Evolutionary conservation across 805 yeast genomes (phyloP), one percentile per base, ranked within the genome.

Genomic region (Kluyveromyces dobzhanskii): DNA sequence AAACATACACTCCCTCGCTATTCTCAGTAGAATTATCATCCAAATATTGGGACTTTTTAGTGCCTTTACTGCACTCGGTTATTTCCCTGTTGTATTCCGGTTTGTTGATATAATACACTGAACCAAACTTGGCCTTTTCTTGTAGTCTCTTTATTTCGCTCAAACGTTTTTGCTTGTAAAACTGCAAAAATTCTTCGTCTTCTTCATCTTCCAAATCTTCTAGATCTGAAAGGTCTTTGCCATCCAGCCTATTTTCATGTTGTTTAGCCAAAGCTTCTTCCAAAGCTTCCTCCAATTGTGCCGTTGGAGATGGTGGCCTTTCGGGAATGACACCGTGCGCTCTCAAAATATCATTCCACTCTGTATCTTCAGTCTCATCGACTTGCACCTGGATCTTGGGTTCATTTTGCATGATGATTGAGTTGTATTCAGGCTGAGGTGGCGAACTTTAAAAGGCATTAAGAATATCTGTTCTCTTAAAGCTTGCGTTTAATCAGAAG

Each of bases 261-360:
- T 86, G 95, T 40, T 69, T 72, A 38, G 69, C 70, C 11, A 86
- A 71, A 0, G 94, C 95, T 39, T 85, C 94, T 23, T 82, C 87
- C 32, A 88, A 61, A 2, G 94, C 94, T 49, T 81, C 88, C 56
- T 92, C 97, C 34, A 92, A 57, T 59, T 85, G 82, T 31, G 73
- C 85, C 0, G 94, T 78, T 8, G 95, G 95, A 16, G 94, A 85
- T 17, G 88, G 87, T 19, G 94, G 86, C 51, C 82, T 79, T 54
- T 84, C 87, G 1, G 98, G 98, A 36, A 92, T 85, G 40, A 92
- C 78, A 17, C 97, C 97, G 45, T 88, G 85, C 3, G 76, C 73
- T 47, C 99, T 70, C 32, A 92, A 70, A 48, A 92, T 87, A 61
- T 92, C 99, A 57, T 92, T 92, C 98, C 99, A 92, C 61, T 92